Conservation (phyloP, 2,329 filamentous ascomycete species). For the Emergomyces pasteurianus region DNA sequence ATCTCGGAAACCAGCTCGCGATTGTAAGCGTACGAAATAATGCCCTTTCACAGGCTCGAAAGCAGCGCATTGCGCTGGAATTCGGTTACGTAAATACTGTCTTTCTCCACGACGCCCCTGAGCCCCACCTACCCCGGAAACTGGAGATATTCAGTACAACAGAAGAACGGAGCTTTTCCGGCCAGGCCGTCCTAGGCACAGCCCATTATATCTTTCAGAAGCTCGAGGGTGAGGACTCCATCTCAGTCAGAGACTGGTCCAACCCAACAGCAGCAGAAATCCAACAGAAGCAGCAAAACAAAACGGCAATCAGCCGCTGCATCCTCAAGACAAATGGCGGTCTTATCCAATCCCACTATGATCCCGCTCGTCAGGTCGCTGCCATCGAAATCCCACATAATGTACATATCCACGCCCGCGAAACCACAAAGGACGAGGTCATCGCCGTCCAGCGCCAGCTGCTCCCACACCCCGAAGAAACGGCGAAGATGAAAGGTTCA, state of each 20-base stretch:
- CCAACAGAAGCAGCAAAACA: slow-evolving; percentile 8
- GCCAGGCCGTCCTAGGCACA: slow-evolving; percentile 50
- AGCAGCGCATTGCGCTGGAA: slow-evolving; percentile 48
- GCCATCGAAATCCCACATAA: slow-evolving; percentile 56
- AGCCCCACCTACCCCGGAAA: slow-evolving; percentile 24
- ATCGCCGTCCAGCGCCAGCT: slow-evolving; percentile 17
- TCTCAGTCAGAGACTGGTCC: not conserved
- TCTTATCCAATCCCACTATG: slow-evolving; percentile 31
- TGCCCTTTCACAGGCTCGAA: slow-evolving; percentile 40
- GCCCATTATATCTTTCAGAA: slow-evolving; percentile 37
- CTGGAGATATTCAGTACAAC: slow-evolving; percentile 49
- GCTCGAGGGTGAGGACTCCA: slow-evolving; percentile 7
- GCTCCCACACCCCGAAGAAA: slow-evolving; percentile 13
- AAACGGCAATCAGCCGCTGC: slow-evolving; percentile 6
- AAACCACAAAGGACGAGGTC: slow-evolving; percentile 18
- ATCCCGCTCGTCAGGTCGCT: slow-evolving; percentile 34
- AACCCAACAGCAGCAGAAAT: not conserved
- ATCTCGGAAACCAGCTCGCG: slow-evolving; percentile 47
- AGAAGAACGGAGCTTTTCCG: slow-evolving; percentile 49
- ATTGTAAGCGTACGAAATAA: slow-evolving; percentile 41
- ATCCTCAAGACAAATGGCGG: slow-evolving; percentile 31
- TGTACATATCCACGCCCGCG: slow-evolving; percentile 45
- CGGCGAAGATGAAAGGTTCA: slow-evolving; percentile 18
- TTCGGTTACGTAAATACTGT: slow-evolving; percentile 55
- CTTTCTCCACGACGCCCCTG: slow-evolving; percentile 43